These are phyloP conservation scores for Blastobotrys malaysiensis DNA, from an alignment of 1,139 yeast species.

Conservation along the genomic window DNA sequence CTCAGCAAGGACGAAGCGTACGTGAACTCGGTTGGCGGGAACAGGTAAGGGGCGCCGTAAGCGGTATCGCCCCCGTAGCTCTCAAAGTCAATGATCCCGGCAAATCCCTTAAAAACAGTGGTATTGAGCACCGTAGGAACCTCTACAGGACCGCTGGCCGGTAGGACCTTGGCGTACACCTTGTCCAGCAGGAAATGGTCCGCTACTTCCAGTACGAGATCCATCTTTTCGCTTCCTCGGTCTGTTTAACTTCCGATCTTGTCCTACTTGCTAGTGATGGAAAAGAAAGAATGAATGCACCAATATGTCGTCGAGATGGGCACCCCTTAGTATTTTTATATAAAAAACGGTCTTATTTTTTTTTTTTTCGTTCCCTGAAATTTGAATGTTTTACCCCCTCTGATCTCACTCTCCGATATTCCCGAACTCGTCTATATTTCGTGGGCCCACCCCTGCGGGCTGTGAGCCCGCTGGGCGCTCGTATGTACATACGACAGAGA, in stretches of 20 bases:
- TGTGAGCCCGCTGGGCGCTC: neutral
- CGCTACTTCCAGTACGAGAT: slow-evolving; percentile 72
- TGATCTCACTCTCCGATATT: neutral
- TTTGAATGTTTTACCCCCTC: neutral
- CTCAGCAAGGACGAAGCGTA: slow-evolving; percentile 63
- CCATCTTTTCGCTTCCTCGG: slow-evolving; percentile 49
- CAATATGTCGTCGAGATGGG: neutral
- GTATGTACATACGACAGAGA: neutral
- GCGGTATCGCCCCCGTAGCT: neutral
- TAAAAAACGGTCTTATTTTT: neutral
- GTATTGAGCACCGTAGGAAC: neutral
- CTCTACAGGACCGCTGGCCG: slow-evolving; percentile 24
- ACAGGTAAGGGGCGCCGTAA: slow-evolving; percentile 10
- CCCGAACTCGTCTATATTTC: neutral
- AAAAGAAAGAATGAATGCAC: neutral
- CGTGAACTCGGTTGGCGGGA: slow-evolving; percentile 49
- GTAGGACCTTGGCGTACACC: slow-evolving; percentile 57
- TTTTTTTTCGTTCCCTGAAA: neutral
- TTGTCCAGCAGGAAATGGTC: slow-evolving; percentile 71
- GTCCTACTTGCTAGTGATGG: neutral
- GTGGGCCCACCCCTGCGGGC: neutral
- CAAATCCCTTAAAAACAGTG: neutral
- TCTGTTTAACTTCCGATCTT: neutral
- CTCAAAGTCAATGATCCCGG: neutral
- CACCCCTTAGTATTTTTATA: neutral